A percentile compares a stretch with the other conserved stretches of the same genome.
Conservation (phyloP, 768 basidiomycete species). For the Phaeolepiota aurea region DNA sequence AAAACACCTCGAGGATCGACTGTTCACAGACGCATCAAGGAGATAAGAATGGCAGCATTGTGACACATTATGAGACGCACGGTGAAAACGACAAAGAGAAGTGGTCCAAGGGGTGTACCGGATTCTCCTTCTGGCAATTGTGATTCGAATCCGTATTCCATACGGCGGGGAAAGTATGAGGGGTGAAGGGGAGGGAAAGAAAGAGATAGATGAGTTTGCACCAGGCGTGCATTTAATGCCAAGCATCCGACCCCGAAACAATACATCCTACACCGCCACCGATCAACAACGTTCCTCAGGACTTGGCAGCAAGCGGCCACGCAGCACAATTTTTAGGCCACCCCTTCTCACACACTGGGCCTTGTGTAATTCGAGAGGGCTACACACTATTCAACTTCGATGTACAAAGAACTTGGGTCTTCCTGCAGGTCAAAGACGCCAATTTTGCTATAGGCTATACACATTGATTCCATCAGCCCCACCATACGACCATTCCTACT, state of each 20-base stretch:
- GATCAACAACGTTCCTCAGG: not conserved
- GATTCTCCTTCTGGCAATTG: not conserved
- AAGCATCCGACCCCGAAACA: too few relatives aligned
- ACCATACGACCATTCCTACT: too few relatives aligned
- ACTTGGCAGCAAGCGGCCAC: not conserved
- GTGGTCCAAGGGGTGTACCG: slow-evolving; percentile 27
- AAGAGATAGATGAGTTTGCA: not conserved
- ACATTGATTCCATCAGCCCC: too few relatives aligned
- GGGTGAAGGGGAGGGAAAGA: not conserved
- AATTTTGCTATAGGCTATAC: too few relatives aligned
- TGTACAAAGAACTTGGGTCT: too few relatives aligned
- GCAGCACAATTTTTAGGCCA: too few relatives aligned
- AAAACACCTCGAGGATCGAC: slow-evolving; percentile 86
- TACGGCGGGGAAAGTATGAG: not conserved
- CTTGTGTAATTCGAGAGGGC: too few relatives aligned
- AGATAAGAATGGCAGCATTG: slow-evolving; percentile 4
- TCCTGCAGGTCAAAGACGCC: too few relatives aligned
- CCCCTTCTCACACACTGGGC: too few relatives aligned
- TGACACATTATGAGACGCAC: slow-evolving; percentile 21
- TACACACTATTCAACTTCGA: too few relatives aligned
- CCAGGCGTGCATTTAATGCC: not conserved
- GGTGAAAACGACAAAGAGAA: slow-evolving; percentile 51
- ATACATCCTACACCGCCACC: not conserved
- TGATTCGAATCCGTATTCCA: too few relatives aligned
- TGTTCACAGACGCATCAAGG: slow-evolving; percentile 16